A percentile compares a stretch with the other conserved stretches of the same genome.
Evolutionary conservation across 495 filamentous ascomycete species (phyloP).

Genomic region (Penicillium manginii): DNA sequence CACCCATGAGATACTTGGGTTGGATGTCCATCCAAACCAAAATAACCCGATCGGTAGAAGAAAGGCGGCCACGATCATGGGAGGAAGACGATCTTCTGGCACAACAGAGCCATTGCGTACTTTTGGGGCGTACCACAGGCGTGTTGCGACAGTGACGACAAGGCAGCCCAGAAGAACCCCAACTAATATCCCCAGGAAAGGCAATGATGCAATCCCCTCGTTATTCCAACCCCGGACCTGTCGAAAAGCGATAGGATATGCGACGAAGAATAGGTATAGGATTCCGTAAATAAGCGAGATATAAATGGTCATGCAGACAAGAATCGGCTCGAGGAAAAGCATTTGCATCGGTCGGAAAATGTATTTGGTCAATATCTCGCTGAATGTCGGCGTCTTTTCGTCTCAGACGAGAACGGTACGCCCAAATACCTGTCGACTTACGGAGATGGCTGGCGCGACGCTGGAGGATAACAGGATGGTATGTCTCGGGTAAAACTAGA

Average conservation of each 20-base stretch:
- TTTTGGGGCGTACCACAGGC: background rate
- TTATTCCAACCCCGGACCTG: background rate
- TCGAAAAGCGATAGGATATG: background rate
- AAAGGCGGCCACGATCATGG: slow-evolving; percentile 8
- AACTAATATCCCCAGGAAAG: background rate
- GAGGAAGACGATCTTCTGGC: slow-evolving; percentile 5
- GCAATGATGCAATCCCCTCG: background rate
- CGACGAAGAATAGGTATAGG: background rate
- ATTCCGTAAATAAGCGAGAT: slow-evolving; percentile 1
- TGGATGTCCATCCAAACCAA: slow-evolving; percentile 10
- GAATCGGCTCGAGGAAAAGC: background rate
- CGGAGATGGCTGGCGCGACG: background rate
- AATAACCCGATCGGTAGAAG: slow-evolving; percentile 6
- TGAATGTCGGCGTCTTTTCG: background rate
- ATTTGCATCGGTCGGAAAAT: background rate
- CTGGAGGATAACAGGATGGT: background rate
- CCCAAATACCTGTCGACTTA: background rate
- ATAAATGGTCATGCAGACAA: background rate
- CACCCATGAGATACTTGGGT: slow-evolving; percentile 1
- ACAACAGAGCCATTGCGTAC: background rate
- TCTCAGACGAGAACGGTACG: background rate
- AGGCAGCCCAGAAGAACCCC: background rate
- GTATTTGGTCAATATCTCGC: background rate
- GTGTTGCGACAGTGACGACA: background rate
- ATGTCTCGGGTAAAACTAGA: background rate